These are phyloP conservation scores for Paecilomyces variotii DNA, from an alignment of 2,329 filamentous ascomycete species.

Conservation along the genomic window DNA sequence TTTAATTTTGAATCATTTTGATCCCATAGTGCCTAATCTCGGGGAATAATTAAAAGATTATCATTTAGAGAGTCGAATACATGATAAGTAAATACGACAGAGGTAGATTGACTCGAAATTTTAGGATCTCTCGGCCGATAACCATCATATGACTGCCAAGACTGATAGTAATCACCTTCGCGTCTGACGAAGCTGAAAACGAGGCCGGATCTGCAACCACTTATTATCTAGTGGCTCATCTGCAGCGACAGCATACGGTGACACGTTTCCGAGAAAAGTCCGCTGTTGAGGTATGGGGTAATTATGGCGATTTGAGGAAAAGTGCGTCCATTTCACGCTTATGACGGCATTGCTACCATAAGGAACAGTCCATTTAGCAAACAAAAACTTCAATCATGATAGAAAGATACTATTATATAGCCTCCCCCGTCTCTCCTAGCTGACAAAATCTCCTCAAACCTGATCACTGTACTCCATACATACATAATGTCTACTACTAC, in stretches of 20 bases:
- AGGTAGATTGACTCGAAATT: no score
- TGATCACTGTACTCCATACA: not conserved
- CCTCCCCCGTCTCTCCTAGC: not conserved
- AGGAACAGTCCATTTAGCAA: not conserved
- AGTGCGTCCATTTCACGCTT: not conserved
- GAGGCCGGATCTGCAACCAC: not conserved
- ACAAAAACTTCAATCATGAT: not conserved
- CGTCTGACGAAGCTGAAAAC: no score
- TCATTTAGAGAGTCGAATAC: no score
- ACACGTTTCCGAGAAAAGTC: not conserved
- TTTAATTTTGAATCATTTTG: no score
- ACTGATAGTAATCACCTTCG: no score
- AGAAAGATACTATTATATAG: not conserved
- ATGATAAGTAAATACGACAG: no score
- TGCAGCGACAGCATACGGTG: not conserved
- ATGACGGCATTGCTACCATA: not conserved
- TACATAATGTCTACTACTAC: not conserved
- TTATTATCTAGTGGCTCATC: not conserved
- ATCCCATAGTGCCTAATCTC: no score
- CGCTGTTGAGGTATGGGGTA: not conserved
- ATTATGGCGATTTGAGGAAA: not conserved
- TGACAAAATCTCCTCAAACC: not conserved
- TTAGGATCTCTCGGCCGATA: no score
- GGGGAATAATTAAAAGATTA: no score
- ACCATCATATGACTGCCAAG: no score